These are phyloP conservation scores for Gonapodya prolifera DNA, from an alignment of 192 early-diverging fungal genomes.

Conservation along the genomic window DNA sequence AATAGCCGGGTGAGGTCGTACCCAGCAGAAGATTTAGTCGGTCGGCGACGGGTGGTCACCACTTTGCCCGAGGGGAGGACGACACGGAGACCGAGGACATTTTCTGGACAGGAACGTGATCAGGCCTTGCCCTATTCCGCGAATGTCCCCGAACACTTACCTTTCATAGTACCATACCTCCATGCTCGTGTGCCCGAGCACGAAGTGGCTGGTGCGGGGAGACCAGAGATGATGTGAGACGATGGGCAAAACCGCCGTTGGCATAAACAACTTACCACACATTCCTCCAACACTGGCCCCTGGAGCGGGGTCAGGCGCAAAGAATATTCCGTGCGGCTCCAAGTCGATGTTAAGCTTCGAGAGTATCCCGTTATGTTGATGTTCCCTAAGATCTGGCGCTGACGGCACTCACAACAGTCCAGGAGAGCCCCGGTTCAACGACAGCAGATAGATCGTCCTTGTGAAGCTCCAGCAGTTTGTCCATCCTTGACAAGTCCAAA, in stretches of 20 bases:
- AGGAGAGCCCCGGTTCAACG: conserved; percentile 47
- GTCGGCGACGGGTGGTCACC: conserved; percentile 30
- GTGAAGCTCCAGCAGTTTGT: conserved; percentile 37
- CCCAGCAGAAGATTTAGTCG: conserved; percentile 5
- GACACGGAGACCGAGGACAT: conserved; percentile 24
- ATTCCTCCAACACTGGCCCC: conserved; percentile 52
- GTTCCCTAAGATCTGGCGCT: neutral
- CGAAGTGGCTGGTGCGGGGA: conserved; percentile 12
- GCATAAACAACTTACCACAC: conserved; percentile 21
- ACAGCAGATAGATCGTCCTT: conserved; percentile 42
- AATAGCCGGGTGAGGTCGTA: conserved; percentile 2
- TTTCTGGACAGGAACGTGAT: conserved; percentile 9
- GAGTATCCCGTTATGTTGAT: neutral
- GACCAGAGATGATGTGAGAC: neutral
- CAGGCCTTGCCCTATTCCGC: neutral
- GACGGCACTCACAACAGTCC: conserved; percentile 30
- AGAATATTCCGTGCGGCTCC: conserved; percentile 38
- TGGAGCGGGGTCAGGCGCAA: conserved; percentile 40
- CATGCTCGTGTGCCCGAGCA: conserved; percentile 34
- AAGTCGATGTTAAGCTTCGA: conserved; percentile 22
- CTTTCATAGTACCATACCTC: conserved; percentile 23
- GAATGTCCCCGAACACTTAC: neutral
- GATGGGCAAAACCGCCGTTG: neutral
- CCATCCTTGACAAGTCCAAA: conserved; percentile 37
- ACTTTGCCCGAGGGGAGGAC: conserved; percentile 29